Conservation (phyloP, 208 protist species). For the Trichomonas vaginalis region DNA sequence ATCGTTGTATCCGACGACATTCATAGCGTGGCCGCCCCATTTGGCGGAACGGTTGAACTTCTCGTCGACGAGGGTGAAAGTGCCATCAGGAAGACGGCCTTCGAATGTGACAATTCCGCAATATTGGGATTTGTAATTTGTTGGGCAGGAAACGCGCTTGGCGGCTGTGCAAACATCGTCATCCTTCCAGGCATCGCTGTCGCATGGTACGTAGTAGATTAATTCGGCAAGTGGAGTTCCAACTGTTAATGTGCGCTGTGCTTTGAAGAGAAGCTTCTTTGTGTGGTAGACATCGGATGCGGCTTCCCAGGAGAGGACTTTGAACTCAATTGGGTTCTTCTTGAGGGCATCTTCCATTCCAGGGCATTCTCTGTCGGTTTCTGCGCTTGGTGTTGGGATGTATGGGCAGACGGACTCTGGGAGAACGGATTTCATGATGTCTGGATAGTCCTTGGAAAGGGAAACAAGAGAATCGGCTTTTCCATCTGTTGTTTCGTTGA, state of each 20-base stretch:
- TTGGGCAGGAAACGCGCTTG: background rate
- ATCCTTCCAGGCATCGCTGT: background rate
- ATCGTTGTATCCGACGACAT: constrained; percentile 6
- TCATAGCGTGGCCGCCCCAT: background rate
- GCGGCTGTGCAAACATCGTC: background rate
- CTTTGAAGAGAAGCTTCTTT: background rate
- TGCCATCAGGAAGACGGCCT: background rate
- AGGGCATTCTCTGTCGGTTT: background rate
- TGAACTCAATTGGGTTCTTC: background rate
- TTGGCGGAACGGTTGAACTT: background rate
- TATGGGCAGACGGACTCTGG: background rate
- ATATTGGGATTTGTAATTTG: background rate
- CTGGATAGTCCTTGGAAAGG: background rate
- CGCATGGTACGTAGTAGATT: background rate
- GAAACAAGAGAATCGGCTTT: background rate
- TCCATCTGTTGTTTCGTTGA: background rate
- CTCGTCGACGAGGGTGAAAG: background rate
- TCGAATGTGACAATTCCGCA: background rate
- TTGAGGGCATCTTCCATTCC: background rate
- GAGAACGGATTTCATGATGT: background rate
- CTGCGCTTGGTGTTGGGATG: background rate
- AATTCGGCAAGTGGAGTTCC: background rate
- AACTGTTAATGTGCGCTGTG: background rate
- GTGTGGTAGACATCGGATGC: background rate
- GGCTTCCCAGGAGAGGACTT: background rate